Evolutionary conservation across 352 stramenopile species (phyloP), one percentile per base, ranked within the genome.

Genomic region (Phytophthora sp.): DNA sequence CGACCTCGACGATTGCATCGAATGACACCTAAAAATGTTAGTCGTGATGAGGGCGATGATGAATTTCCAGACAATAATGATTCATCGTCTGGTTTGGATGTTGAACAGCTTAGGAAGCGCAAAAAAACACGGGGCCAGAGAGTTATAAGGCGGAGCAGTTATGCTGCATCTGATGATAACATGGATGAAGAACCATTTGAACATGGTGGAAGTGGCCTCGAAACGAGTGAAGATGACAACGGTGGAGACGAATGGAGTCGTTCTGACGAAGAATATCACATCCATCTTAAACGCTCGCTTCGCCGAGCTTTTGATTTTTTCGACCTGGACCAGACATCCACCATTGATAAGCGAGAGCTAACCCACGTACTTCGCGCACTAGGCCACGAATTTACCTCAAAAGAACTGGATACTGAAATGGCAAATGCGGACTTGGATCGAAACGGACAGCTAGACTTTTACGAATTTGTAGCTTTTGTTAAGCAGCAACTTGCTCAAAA

Each of bases 301-400:
- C 76, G 76, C 4, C 74, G 77, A 44, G 85, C 79, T 12, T 94
- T 92, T 41, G 83, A 92, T 34, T 92, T 92, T 32, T 94, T 91
- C 43, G 85, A 94, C 38, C 53, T 87, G 5, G 79, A 94, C 30
- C 77, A 82, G 21, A 92, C 72, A 15, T 76, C 77, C 13, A 82
- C 76, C 1, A 94, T 94, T 15, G 82, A 90, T 31, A 89, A 89
- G 42, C 68, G 72, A 11, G 84, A 92, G 43, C 59, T 94, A 15
- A 73, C 62, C 9, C 79, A 89, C 28, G 79, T 94, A 2, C 58
- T 94, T 4, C 76, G 80, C 21, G 85, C 83, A 1, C 54, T 94
- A 9, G 85, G 81, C 1, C 75, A 94, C 51, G 83, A 94, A 34
- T 84, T 92, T 23, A 89, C 82, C 1, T 76, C 72, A 0, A 68